phyloP scores from a whole-genome alignment of 257 asterid species.

The Nicotiana paniculata region DNA sequence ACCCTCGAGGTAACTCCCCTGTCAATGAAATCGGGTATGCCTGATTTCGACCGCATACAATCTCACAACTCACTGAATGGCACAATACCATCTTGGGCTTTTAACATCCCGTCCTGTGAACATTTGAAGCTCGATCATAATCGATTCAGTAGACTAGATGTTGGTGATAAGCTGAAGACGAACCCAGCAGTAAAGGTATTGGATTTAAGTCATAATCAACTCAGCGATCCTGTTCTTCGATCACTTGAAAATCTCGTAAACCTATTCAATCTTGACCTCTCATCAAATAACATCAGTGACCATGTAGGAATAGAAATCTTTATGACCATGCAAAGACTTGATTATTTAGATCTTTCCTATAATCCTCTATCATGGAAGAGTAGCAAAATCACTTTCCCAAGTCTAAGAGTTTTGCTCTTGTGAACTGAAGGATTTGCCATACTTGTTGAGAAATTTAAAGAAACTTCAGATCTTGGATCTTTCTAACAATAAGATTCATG shows the following conservation, averaged over 20 bases:
- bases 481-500: background rate
- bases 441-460: background rate
- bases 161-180: background rate
- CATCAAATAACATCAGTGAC: background rate
- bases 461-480: background rate
- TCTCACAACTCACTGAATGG: background rate
- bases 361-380: background rate
- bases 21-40: too few relatives aligned
- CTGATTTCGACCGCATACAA: too few relatives aligned
- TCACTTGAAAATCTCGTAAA: background rate
- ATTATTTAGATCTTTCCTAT: background rate
- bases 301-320: background rate
- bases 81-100: background rate
- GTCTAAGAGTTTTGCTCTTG: accelerated
- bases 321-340: background rate
- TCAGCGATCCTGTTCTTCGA: background rate
- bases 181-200: background rate
- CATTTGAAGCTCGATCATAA: background rate
- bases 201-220: background rate
- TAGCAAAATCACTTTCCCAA: background rate
- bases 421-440: background rate
- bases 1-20: too few relatives aligned
- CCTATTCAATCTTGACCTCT: background rate
- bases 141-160: background rate
- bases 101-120: background rate